Evolutionary conservation across 345 rosid genomes (phyloP).

Genomic region (Syzygium jambos): DNA sequence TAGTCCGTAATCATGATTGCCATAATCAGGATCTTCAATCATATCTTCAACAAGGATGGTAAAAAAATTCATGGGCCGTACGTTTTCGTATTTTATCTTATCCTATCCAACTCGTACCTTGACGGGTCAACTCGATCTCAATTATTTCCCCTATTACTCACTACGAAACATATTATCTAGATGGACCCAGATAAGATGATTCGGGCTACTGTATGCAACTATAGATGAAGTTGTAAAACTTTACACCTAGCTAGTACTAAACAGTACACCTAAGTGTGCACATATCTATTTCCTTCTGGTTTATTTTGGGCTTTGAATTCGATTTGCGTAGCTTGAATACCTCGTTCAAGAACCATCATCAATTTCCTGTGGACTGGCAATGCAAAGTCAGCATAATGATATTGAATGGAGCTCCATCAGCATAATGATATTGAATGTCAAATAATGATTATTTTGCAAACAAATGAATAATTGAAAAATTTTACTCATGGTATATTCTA

Average conservation of each 20-base stretch:
- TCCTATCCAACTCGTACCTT: fast-evolving
- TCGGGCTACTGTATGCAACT: background rate
- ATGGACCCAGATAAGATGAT: background rate
- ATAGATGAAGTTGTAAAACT: too few species aligned
- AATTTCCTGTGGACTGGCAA: background rate
- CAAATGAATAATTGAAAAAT: background rate
- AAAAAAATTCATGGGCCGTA: fast-evolving
- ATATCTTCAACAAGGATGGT: too few species aligned
- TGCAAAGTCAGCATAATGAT: background rate
- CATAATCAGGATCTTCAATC: too few species aligned
- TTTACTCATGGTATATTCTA: background rate
- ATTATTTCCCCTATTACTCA: background rate
- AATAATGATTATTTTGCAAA: background rate
- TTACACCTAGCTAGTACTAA: background rate
- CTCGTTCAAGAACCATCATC: background rate
- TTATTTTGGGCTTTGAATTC: background rate
- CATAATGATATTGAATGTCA: background rate
- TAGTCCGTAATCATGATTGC: too few species aligned
- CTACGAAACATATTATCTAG: background rate
- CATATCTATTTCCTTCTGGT: background rate
- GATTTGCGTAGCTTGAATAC: background rate
- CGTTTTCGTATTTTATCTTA: background rate
- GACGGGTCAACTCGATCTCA: background rate
- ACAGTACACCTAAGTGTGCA: background rate
- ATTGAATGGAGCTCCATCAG: too few species aligned